A percentile compares a stretch with the other conserved stretches of the same genome.
phyloP scores from a whole-genome alignment of 306 rosid species.

The Prosopis cineraria region DNA sequence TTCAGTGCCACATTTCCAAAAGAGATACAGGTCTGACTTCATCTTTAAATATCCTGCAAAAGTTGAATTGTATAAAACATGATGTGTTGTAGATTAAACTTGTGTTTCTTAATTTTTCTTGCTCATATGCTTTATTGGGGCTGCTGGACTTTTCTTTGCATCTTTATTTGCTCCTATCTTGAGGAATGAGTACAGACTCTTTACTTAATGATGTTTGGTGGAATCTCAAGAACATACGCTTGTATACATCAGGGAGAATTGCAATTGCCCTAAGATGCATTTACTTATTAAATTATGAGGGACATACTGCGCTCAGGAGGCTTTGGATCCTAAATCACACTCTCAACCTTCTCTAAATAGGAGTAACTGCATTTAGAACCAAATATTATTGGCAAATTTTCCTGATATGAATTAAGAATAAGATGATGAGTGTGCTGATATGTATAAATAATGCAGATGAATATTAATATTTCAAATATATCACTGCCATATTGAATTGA shows the following conservation, averaged over 20 bases:
- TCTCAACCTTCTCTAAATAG: constrained; percentile 18
- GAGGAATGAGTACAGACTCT: not conserved
- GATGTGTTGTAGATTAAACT: not conserved
- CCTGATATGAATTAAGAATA: constrained; percentile 1
- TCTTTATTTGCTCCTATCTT: not conserved
- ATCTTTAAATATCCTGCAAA: not conserved
- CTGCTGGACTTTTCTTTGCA: not conserved
- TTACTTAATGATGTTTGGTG: constrained; percentile 1
- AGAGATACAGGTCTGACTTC: constrained; percentile 67
- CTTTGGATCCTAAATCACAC: constrained; percentile 1
- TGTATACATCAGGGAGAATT: constrained; percentile 7
- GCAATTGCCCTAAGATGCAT: constrained; percentile 14
- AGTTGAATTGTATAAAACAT: not conserved
- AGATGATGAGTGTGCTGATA: constrained; percentile 14
- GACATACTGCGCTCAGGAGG: not conserved
- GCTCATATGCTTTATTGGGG: not conserved
- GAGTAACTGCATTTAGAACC: not conserved
- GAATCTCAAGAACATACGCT: constrained; percentile 4
- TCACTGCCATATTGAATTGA: constrained; percentile 3
- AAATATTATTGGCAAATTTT: constrained; percentile 1
- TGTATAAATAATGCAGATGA: not conserved
- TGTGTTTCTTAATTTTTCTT: constrained; percentile 7
- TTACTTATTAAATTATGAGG: constrained; percentile 18
- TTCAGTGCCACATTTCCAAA: constrained; percentile 83
- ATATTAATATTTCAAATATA: not conserved